Evolutionary conservation across 768 basidiomycete genomes (phyloP), one percentile per base, ranked within the genome.

Genomic region (Inosperma sp.): DNA sequence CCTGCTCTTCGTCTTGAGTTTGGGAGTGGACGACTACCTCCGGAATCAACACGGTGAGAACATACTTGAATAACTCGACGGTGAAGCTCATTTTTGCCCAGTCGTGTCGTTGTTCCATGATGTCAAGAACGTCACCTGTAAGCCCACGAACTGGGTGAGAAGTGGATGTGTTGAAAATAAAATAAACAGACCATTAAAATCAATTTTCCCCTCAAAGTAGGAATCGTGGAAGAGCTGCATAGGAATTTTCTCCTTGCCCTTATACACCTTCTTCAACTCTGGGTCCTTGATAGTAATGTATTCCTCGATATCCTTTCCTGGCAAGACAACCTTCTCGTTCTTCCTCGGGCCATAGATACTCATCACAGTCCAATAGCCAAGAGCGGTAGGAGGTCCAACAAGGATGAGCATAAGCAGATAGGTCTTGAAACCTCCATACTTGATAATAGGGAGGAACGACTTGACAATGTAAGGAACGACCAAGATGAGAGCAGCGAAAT

Each of bases 221-320:
- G 92, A 90, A 74, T 99, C 96, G 65, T 98, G 86, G 77, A 96
- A 95, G 58, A 88, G 72, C 71, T 99, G 95, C 86, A 96, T 94
- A 45, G 93, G 93, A 51, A 99, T 97, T 71, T 96, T 98, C 59
- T 83, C 80, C 70, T 84, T 88, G 56, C 84, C 86, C 26, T 80
- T 69, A 72, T 94, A 98, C 52, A 82, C 74, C 25, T 77, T 75
- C 73, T 83, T 88, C 65, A 98, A 78, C 52, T 84, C 86, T 1
- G 73, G 68, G 72, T 95, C 92, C 53, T 90, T 84, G 72, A 98
- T 86, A 37, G 84, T 86, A 63, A 98, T 88, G 67, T 98, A 99
- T 57, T 88, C 80, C 59, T 88, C 87, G 53, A 96, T 82, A 60
- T 87, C 80, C 68, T 86, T 88, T 53, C 85, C 85, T 3, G 96